Conservation (phyloP, 768 basidiomycete genomes). For the Xerocomellus chrysenteron region DNA sequence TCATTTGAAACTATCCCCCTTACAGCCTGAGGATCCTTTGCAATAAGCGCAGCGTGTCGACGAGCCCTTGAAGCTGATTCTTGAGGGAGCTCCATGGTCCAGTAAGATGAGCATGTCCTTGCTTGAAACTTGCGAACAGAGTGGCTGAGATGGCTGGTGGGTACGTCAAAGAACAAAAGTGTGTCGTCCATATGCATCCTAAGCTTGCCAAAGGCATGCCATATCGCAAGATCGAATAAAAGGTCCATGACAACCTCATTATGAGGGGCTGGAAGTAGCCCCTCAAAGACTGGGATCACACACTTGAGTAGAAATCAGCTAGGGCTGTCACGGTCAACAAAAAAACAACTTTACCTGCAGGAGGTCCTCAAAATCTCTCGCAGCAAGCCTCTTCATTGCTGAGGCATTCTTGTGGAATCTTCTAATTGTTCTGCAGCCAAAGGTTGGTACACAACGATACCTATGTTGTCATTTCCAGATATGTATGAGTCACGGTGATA, state of each 20-base stretch:
- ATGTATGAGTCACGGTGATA: too few relatives aligned
- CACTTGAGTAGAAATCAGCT: too few relatives aligned
- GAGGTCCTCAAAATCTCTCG: constrained; percentile 40
- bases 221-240: too few relatives aligned
- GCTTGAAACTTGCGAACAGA: not conserved
- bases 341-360: not conserved
- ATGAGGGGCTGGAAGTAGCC: too few relatives aligned
- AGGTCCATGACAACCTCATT: too few relatives aligned
- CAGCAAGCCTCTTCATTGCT: constrained; percentile 36
- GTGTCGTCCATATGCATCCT: not conserved
- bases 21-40: too few relatives aligned
- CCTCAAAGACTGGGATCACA: too few relatives aligned
- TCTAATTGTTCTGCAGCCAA: not conserved
- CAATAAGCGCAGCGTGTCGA: not conserved
- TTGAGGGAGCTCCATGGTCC: not conserved
- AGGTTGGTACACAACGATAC: not conserved
- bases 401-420: constrained; percentile 27
- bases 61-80: not conserved
- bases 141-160: not conserved
- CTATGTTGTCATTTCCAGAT: not conserved
- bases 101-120: not conserved
- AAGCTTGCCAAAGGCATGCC: not conserved
- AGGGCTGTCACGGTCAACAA: too few relatives aligned
- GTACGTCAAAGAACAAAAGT: not conserved
- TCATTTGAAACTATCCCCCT: too few relatives aligned